Percentiles rank a stretch among this genome's conserved stretches.
Conservation (phyloP, 768 basidiomycete species). For the Lyophyllum shimeji region DNA sequence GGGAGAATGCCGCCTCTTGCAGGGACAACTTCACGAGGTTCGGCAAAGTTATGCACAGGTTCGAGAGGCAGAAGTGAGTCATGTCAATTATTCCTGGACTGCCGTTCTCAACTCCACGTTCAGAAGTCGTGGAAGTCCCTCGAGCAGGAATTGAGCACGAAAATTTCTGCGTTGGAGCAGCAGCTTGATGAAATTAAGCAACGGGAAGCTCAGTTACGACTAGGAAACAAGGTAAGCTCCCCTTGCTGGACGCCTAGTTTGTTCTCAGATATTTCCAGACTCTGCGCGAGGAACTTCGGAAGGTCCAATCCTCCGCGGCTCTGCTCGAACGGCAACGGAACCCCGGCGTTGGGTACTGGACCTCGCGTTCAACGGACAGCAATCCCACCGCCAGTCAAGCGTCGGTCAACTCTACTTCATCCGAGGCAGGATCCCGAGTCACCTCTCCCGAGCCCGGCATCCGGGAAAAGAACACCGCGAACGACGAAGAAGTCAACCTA, state of each 20-base stretch:
- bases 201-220: slow-evolving; percentile 67
- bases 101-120: slow-evolving; percentile 1
- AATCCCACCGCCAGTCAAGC: slow-evolving; percentile 42
- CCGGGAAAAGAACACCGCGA: slow-evolving; percentile 32
- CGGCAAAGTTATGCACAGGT: slow-evolving; percentile 46
- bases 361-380: slow-evolving; percentile 40
- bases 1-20: slow-evolving; percentile 45
- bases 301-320: slow-evolving; percentile 91
- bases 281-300: slow-evolving; percentile 90
- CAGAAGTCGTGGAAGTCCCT: slow-evolving; percentile 36
- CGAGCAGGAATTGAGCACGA: slow-evolving; percentile 47
- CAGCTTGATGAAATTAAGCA: slow-evolving; percentile 72
- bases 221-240: slow-evolving; percentile 71
- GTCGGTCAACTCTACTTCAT: slow-evolving; percentile 33
- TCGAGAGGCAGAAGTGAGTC: slow-evolving; percentile 62
- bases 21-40: slow-evolving; percentile 56
- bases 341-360: slow-evolving; percentile 95
- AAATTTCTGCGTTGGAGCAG: slow-evolving; percentile 55
- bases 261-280: slow-evolving; percentile 46
- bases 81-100: neutral
- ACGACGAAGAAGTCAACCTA: slow-evolving; percentile 91
- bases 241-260: neutral
- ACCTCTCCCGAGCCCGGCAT: slow-evolving; percentile 35
- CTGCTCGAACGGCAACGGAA: slow-evolving; percentile 88
- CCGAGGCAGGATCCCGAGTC: slow-evolving; percentile 19